These are phyloP conservation scores for Ceratocystis huliohia DNA, from an alignment of 2,329 filamentous ascomycete species.

Conservation along the genomic window DNA sequence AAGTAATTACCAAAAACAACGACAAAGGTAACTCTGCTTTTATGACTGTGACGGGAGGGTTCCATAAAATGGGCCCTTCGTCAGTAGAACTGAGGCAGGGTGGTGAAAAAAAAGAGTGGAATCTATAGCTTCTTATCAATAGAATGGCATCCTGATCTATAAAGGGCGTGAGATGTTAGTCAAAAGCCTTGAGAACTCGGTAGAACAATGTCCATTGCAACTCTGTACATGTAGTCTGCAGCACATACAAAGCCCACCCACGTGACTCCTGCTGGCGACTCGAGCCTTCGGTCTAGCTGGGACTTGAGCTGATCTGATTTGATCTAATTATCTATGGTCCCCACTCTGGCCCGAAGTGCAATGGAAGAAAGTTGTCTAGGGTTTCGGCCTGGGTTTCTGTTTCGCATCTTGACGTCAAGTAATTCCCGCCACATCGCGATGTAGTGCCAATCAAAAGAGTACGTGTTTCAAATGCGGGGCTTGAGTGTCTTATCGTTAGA, in stretches of 20 bases:
- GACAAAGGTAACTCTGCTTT: not conserved
- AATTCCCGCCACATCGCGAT: constrained; percentile 1
- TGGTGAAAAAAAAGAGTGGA: not conserved
- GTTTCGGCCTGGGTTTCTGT: not conserved
- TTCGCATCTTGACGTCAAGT: not conserved
- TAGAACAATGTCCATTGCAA: no score
- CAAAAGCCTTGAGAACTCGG: not conserved
- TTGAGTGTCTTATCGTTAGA: not conserved
- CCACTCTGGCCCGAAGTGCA: not conserved
- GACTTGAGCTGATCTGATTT: not conserved
- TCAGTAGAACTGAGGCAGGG: not conserved
- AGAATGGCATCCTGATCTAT: not conserved
- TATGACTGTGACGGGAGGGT: not conserved
- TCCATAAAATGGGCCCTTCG: not conserved
- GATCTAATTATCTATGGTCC: not conserved
- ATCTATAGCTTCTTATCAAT: not conserved
- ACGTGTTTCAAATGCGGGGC: constrained; percentile 1
- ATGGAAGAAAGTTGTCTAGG: not conserved
- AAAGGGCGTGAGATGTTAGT: no score
- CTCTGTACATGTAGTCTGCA: no score
- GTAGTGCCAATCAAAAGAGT: not conserved
- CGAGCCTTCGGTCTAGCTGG: not conserved
- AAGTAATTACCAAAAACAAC: not conserved
- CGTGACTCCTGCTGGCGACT: not conserved
- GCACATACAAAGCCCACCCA: no score